A percentile compares a stretch with the other conserved stretches of the same genome.
phyloP scores from a whole-genome alignment of 805 yeast genomes.

The Candida boleticola region DNA sequence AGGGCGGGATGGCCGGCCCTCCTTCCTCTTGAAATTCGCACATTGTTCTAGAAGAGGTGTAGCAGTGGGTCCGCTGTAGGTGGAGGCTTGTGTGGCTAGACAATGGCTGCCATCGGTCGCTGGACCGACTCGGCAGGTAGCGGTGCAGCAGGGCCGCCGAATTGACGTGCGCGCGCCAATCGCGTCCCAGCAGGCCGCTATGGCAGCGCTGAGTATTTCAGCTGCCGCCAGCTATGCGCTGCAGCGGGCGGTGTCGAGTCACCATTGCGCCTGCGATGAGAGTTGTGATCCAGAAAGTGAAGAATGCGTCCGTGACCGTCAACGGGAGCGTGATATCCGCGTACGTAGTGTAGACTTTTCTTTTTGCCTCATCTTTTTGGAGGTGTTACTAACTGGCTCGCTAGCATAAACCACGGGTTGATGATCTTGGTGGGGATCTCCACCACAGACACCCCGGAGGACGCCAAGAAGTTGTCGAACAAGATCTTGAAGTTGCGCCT shows the following conservation, averaged over 20 bases:
- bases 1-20: too few species aligned
- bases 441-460: slow-evolving; percentile 71
- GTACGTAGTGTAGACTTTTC: slow-evolving; percentile 23
- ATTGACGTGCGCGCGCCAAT: too few species aligned
- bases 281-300: slow-evolving; percentile 88
- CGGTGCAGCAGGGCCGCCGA: too few species aligned
- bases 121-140: too few species aligned
- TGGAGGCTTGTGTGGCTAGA: too few species aligned
- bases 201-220: too few species aligned
- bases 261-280: slow-evolving; percentile 62
- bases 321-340: slow-evolving; percentile 66
- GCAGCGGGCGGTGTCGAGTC: too few species aligned
- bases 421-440: slow-evolving; percentile 84
- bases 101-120: too few species aligned
- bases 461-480: slow-evolving; percentile 63
- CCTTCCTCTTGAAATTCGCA: too few species aligned
- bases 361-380: not conserved
- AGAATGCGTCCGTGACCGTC: slow-evolving; percentile 85
- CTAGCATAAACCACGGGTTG: slow-evolving; percentile 65
- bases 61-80: too few species aligned
- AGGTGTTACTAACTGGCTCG: not conserved
- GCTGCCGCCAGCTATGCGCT: not conserved
- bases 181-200: too few species aligned
- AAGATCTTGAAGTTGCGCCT: slow-evolving; percentile 65
- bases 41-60: too few species aligned